Evolutionary conservation across 371 early-diverging fungal genomes (phyloP), one percentile per base, ranked within the genome.

Genomic region (Rhizopus microsporus): DNA sequence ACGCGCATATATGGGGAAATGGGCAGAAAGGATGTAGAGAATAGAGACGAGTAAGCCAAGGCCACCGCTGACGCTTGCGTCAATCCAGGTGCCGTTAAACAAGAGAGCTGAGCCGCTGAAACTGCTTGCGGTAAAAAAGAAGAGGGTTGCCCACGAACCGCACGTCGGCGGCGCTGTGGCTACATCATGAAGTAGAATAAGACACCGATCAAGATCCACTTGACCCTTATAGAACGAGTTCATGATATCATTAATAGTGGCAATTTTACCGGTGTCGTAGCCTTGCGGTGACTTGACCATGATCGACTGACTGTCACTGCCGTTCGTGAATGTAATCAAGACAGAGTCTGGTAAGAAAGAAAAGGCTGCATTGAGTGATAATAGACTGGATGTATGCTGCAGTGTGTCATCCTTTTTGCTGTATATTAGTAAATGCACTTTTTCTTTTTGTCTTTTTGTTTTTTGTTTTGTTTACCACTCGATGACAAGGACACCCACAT

Each of bases 401-500:
- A 77, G 51, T 5, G 63, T 65, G n/a, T 72, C 72, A 55, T 77
- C 75, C 77, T 72, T 55, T 13, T 31, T 29, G 15, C 4, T 33
- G 23, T 46, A 23, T 43, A 10, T 12, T 16, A 44, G 12, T 42
- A 16, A 23, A 23, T 23, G 31, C 23, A 7, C n/a, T 17, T 17
- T 16, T 47, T 13, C 16, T 45, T 45, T 17, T 29, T 17, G 4
- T 33, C 15, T 31, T 23, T 16, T n/a, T 34, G 2, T 17, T 7
- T 37, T 16, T 3, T 15, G 12, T 12, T 15, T 8, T 17, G 51
- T 52, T 59, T 69, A 77, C 77, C 45, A 70, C 72, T 58, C 75
- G 69, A 46, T 78, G 71, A 37, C 69, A 63, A 6, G 78, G 78
- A 42, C 78, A 78, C 8, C 78, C 78, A 46, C 69, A 66, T 47